Evolutionary conservation across 306 rosid species (phyloP).

Genomic region (Castanea sativa): DNA sequence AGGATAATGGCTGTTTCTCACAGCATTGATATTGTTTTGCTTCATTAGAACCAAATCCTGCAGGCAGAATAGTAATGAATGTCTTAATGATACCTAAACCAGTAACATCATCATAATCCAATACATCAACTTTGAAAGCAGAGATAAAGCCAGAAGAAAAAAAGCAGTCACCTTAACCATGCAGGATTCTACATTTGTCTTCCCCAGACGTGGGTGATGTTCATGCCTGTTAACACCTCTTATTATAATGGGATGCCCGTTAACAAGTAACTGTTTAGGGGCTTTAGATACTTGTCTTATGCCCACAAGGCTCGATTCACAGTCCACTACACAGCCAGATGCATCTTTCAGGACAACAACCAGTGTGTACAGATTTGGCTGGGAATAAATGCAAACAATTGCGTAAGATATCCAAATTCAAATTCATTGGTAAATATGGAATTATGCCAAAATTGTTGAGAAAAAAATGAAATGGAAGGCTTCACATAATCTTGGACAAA

Average conservation of each 20-base stretch:
- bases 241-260: constrained; percentile 77
- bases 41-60: constrained; percentile 95
- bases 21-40: constrained; percentile 87
- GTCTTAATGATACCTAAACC: constrained; percentile 3
- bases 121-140: constrained; percentile 1
- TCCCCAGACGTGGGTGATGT: constrained; percentile 93
- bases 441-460: background rate
- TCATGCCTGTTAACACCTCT: constrained; percentile 97
- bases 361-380: constrained; percentile 87
- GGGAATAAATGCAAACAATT: constrained; percentile 27
- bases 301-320: constrained; percentile 86
- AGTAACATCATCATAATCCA: constrained; percentile 6
- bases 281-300: constrained; percentile 71
- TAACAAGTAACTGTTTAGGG: constrained; percentile 85
- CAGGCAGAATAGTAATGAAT: constrained; percentile 16
- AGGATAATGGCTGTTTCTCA: constrained; percentile 98
- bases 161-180: constrained; percentile 68
- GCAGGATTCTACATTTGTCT: constrained; percentile 91
- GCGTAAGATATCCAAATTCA: constrained; percentile 13
- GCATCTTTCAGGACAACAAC: constrained; percentile 73
- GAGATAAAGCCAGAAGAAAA: constrained; percentile 2
- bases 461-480: background rate
- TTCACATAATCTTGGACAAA: background rate
- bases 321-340: constrained; percentile 67
- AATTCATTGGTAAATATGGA: background rate